Evolutionary conservation across 768 basidiomycete genomes (phyloP).

Genomic region (Suillus weaverae): DNA sequence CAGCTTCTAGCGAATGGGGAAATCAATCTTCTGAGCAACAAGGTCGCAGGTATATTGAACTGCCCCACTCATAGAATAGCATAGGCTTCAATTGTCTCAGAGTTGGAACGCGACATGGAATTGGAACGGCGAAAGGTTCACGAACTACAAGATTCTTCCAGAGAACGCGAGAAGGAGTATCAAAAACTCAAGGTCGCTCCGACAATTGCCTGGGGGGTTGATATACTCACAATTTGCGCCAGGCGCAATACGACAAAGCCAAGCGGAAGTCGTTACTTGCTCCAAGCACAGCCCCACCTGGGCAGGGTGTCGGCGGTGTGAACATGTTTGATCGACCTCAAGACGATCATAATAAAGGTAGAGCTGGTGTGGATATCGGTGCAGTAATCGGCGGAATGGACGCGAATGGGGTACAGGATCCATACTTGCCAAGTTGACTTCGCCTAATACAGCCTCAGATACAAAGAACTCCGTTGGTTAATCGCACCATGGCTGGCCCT

Average conservation of each 20-base stretch:
- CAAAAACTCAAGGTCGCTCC: conserved; percentile 72
- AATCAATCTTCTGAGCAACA: conserved; percentile 66
- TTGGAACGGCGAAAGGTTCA: conserved; percentile 71
- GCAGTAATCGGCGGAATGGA: conserved; percentile 68
- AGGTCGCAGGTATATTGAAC: conserved; percentile 53
- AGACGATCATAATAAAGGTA: conserved; percentile 22
- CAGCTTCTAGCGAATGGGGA: conserved; percentile 67
- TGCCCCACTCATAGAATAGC: not conserved
- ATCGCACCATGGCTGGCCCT: conserved; percentile 40
- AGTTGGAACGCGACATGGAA: conserved; percentile 79
- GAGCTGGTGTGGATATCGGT: conserved; percentile 44
- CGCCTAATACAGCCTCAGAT: conserved; percentile 43
- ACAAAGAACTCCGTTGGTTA: conserved; percentile 66
- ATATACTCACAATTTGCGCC: conserved; percentile 3
- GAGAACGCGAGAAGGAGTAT: conserved; percentile 84
- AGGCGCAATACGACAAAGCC: conserved; percentile 80
- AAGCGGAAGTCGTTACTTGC: conserved; percentile 78
- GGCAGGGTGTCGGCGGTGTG: conserved; percentile 19
- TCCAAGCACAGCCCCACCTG: conserved; percentile 27
- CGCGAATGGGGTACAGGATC: conserved; percentile 49
- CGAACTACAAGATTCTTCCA: conserved; percentile 70
- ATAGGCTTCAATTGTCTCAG: conserved; percentile 36
- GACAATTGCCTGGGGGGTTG: not conserved
- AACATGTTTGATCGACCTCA: conserved; percentile 17
- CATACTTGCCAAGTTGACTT: not conserved